Conservation (phyloP, 495 filamentous ascomycete species). For the Lophiostoma macrostomum region DNA sequence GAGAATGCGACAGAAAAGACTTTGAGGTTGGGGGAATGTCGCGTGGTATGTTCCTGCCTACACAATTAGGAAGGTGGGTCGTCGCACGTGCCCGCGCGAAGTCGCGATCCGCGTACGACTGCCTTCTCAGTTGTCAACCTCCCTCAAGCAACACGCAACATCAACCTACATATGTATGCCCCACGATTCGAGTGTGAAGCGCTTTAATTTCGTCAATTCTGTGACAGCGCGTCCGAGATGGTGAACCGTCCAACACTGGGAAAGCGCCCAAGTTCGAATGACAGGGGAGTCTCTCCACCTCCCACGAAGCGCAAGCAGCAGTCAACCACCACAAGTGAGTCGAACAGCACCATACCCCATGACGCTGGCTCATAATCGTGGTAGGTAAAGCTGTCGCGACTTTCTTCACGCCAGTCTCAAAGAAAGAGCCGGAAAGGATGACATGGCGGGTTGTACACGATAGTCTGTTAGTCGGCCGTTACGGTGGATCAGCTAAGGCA, state of each 20-base stretch:
- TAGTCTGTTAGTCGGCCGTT: slow-evolving; percentile 75
- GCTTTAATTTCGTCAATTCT: slow-evolving; percentile 1
- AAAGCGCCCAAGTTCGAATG: slow-evolving; percentile 35
- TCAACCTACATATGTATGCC: no score
- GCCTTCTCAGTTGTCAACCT: no score
- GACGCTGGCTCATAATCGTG: background rate
- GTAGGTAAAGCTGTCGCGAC: slow-evolving; percentile 65
- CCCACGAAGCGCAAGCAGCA: slow-evolving; percentile 57
- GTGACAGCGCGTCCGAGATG: slow-evolving; percentile 5
- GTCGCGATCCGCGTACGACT: no score
- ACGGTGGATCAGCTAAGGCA: slow-evolving; percentile 42
- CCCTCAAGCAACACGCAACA: no score
- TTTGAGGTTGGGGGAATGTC: no score
- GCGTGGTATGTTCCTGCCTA: background rate
- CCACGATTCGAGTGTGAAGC: no score
- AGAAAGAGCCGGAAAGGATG: slow-evolving; percentile 77
- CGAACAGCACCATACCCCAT: background rate
- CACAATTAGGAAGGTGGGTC: background rate
- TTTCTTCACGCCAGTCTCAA: slow-evolving; percentile 85
- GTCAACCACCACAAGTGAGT: slow-evolving; percentile 70
- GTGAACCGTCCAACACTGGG: slow-evolving; percentile 1
- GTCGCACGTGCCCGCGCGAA: slow-evolving; percentile 19
- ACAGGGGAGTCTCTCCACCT: slow-evolving; percentile 56
- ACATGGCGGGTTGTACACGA: slow-evolving; percentile 68
- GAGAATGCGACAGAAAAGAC: no score